Evolutionary conservation across 164 flowering plant species (phyloP).

Genomic region (Tetracentron sinense): DNA sequence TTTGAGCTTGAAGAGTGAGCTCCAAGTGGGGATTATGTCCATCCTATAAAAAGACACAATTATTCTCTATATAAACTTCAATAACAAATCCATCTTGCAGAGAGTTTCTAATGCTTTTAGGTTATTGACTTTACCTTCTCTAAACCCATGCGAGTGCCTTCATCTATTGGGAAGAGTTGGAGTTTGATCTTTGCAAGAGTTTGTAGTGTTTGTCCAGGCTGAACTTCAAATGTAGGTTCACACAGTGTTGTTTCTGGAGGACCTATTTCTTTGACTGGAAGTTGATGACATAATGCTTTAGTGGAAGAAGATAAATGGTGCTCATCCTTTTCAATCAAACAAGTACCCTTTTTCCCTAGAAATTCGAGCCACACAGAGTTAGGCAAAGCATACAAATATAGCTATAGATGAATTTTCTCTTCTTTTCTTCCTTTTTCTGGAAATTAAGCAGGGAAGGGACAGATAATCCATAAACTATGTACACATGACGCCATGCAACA

Average conservation of each 20-base stretch:
- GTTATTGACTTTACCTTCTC: slow-evolving; percentile 49
- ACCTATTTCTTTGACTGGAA: slow-evolving; percentile 1
- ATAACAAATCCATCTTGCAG: not conserved
- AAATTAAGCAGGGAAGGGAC: too few relatives aligned
- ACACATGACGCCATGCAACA: too few relatives aligned
- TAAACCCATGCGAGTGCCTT: slow-evolving; percentile 46
- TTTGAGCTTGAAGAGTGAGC: slow-evolving; percentile 52
- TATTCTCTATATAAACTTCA: not conserved
- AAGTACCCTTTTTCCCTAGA: slow-evolving; percentile 19
- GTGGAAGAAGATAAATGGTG: slow-evolving; percentile 7
- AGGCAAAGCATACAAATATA: not conserved
- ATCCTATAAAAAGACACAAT: slow-evolving; percentile 40
- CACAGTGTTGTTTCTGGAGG: slow-evolving; percentile 4
- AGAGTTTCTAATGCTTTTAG: not conserved
- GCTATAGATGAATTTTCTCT: not conserved
- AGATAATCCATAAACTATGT: too few relatives aligned
- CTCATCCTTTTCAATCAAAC: slow-evolving; percentile 15
- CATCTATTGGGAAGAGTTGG: slow-evolving; percentile 72
- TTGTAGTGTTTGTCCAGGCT: slow-evolving; percentile 13
- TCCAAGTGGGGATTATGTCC: slow-evolving; percentile 73
- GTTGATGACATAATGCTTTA: slow-evolving; percentile 16
- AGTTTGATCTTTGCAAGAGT: slow-evolving; percentile 49
- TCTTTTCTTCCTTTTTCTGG: too few relatives aligned
- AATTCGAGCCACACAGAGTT: slow-evolving; percentile 1
- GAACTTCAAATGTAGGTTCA: slow-evolving; percentile 14